These are phyloP conservation scores for Carex sylvatica DNA, from an alignment of 202 grass and related monocot species.

Conservation along the genomic window DNA sequence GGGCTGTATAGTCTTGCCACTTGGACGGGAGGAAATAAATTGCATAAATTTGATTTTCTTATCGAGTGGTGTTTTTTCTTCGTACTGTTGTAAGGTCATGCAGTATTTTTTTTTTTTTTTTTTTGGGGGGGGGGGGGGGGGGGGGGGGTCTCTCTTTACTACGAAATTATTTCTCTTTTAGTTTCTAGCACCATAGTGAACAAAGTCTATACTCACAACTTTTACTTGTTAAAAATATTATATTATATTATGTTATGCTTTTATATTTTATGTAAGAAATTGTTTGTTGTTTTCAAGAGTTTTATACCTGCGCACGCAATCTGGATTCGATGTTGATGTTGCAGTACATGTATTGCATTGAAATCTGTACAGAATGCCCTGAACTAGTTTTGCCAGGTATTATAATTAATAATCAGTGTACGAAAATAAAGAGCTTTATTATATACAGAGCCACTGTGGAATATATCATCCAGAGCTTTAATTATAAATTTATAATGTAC, in stretches of 20 bases:
- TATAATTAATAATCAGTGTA: not conserved
- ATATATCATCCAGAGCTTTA: not conserved
- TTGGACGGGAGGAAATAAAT: not conserved
- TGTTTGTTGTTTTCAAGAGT: not conserved
- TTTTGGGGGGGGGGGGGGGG: no score
- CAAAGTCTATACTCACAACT: not conserved
- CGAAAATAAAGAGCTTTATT: not conserved
- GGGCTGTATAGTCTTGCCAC: not conserved
- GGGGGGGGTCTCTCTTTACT: not conserved
- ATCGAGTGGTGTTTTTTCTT: not conserved
- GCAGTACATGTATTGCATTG: not conserved
- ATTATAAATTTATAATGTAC: not conserved
- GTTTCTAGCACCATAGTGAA: not conserved
- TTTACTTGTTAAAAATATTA: not conserved
- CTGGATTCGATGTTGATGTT: not conserved
- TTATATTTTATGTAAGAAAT: not conserved
- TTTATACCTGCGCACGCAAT: not conserved
- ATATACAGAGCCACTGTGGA: not conserved
- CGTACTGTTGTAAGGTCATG: no score
- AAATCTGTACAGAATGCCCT: not conserved
- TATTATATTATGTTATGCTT: not conserved
- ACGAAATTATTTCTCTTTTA: not conserved
- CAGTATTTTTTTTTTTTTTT: not conserved
- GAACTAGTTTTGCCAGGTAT: not conserved
- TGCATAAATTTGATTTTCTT: not conserved